Evolutionary conservation across 352 stramenopile species (phyloP).

Genomic region (Phytophthora tentaculata): DNA sequence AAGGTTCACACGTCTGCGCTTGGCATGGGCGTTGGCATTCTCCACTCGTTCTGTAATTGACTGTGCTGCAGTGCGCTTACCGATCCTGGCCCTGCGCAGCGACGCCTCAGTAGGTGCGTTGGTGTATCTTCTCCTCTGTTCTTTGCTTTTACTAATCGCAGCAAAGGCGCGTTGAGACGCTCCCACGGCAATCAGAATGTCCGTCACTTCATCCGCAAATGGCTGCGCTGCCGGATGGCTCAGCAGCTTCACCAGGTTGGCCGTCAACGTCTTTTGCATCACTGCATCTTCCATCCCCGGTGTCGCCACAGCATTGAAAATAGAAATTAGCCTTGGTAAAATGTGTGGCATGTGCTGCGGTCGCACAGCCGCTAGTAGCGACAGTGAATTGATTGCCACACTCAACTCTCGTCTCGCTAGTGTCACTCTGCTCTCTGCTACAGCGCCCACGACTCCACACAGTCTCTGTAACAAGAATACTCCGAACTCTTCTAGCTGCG

Average conservation of each 20-base stretch:
- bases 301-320: slow-evolving; percentile 37
- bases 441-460: slow-evolving; percentile 38
- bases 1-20: slow-evolving; percentile 47
- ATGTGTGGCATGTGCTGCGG: slow-evolving; percentile 65
- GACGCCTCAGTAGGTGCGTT: slow-evolving; percentile 73
- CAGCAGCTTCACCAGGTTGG: slow-evolving; percentile 77
- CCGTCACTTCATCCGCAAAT: slow-evolving; percentile 76
- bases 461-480: slow-evolving; percentile 47
- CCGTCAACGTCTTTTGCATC: slow-evolving; percentile 66
- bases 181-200: slow-evolving; percentile 71
- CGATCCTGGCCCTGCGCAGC: slow-evolving; percentile 65
- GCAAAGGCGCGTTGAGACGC: slow-evolving; percentile 78
- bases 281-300: slow-evolving; percentile 39
- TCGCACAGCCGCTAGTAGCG: slow-evolving; percentile 62
- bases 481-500: slow-evolving; percentile 49
- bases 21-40: slow-evolving; percentile 61
- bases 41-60: slow-evolving; percentile 66
- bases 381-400: slow-evolving; percentile 73
- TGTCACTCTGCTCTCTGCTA: slow-evolving; percentile 17
- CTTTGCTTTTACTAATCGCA: slow-evolving; percentile 83
- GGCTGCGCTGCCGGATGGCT: slow-evolving; percentile 62
- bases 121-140: slow-evolving; percentile 76
- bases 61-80: slow-evolving; percentile 70
- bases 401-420: slow-evolving; percentile 61
- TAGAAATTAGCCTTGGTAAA: slow-evolving; percentile 53